These are phyloP conservation scores for Phaffia rhodozyma DNA, from an alignment of 1,284 basidiomycete genomes.

Conservation along the genomic window DNA sequence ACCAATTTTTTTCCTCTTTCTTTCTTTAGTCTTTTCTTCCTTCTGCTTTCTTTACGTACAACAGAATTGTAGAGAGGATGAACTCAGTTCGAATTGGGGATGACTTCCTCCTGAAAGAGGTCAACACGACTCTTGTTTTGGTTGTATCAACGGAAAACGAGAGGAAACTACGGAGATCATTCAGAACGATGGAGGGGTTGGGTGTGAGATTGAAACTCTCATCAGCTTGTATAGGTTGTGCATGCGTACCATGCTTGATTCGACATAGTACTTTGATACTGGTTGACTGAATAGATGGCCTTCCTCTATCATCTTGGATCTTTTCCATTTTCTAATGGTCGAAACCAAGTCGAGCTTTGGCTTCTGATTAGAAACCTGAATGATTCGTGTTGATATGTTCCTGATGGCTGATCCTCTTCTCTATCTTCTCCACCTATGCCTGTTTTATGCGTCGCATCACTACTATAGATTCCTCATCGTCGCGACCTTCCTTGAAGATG, in stretches of 20 bases:
- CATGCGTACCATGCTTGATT: not conserved
- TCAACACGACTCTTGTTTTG: too few relatives aligned
- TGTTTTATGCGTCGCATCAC: not conserved
- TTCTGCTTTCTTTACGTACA: not conserved
- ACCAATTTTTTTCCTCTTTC: not conserved
- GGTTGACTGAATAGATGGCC: not conserved
- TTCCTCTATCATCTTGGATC: not conserved
- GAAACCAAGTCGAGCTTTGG: too few relatives aligned
- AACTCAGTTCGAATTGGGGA: not conserved
- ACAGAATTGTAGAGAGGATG: not conserved
- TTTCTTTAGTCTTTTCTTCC: not conserved
- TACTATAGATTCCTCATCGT: constrained; percentile 77
- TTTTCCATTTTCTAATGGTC: not conserved
- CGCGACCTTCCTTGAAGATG: constrained; percentile 96
- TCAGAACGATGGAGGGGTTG: not conserved
- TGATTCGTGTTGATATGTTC: too few relatives aligned
- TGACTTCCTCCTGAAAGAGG: not conserved
- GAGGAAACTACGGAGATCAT: not conserved
- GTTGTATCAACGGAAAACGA: too few relatives aligned
- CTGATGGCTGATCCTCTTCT: not conserved
- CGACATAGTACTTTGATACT: not conserved
- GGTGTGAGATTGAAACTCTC: too few relatives aligned
- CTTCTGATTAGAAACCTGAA: too few relatives aligned
- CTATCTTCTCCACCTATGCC: not conserved
- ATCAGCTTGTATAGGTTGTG: not conserved